Evolutionary conservation across 208 protist species (phyloP).

Genomic region (Naegleria fowleri): DNA sequence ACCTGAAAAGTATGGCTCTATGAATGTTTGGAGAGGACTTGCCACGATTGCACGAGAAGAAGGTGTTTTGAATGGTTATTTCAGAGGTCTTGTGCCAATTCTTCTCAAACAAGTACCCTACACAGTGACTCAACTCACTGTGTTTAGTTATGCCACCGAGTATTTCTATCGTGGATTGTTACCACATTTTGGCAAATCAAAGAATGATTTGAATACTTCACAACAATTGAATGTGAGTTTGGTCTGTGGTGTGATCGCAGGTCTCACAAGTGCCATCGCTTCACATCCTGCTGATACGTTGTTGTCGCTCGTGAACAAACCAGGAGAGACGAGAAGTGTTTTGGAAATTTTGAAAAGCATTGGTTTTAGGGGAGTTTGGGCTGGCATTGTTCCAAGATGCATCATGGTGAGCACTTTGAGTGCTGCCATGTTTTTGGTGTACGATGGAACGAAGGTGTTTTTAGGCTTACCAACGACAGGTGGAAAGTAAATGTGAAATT

Average conservation of each 20-base stretch:
- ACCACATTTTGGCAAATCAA: constrained; percentile 24
- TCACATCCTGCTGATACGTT: constrained; percentile 75
- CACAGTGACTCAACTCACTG: constrained; percentile 61
- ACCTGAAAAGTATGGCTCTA: neutral
- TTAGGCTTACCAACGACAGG: neutral
- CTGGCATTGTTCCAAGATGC: neutral
- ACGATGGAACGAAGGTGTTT: neutral
- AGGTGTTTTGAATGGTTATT: constrained; percentile 37
- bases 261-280: constrained; percentile 62
- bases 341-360: neutral
- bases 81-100: constrained; percentile 39
- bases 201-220: constrained; percentile 19
- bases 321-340: constrained; percentile 52
- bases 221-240: constrained; percentile 53
- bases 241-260: constrained; percentile 59
- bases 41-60: constrained; percentile 36
- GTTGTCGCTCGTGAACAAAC: constrained; percentile 65
- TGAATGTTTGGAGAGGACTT: constrained; percentile 19
- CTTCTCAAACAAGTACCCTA: constrained; percentile 61
- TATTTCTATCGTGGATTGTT: constrained; percentile 22
- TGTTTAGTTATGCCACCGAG: constrained; percentile 35
- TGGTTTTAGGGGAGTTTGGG: neutral
- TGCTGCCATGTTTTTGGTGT: neutral
- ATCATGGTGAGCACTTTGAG: neutral
- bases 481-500: too few relatives aligned